A percentile compares a stretch with the other conserved stretches of the same genome.
phyloP scores from a whole-genome alignment of 148 eudicot species.

The Camellia sinensis region DNA sequence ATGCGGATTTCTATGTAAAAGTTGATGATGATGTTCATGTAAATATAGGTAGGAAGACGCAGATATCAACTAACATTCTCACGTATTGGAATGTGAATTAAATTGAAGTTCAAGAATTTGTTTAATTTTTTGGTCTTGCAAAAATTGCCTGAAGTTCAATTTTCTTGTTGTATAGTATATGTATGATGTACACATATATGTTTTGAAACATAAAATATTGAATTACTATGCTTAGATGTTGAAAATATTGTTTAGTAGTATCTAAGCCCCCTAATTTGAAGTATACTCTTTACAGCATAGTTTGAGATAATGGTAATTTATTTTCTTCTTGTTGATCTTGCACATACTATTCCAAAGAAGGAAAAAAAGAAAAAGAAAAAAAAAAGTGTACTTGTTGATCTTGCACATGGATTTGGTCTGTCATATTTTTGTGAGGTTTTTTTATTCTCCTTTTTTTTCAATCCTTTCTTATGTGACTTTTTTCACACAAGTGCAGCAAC shows the following conservation, averaged over 20 bases:
- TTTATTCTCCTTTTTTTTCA: not conserved
- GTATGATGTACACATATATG: not conserved
- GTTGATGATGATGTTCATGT: constrained; percentile 91
- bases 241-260: not conserved
- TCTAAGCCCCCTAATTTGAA: not conserved
- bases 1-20: constrained; percentile 83
- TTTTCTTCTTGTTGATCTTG: not conserved
- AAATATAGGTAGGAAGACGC: constrained; percentile 59
- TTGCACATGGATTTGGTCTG: not conserved
- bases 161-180: not conserved
- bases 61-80: not conserved
- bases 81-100: not conserved
- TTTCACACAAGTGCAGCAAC: constrained; percentile 43
- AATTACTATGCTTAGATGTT: not conserved
- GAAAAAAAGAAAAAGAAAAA: no score
- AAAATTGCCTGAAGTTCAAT: not conserved
- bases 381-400: not conserved
- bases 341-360: not conserved
- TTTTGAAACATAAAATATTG: not conserved
- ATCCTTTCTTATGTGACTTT: not conserved
- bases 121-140: not conserved
- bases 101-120: not conserved
- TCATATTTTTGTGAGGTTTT: not conserved
- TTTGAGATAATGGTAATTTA: not conserved
- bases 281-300: not conserved